Conservation (phyloP, 208 protist species). For the Leishmania aethiopica region DNA sequence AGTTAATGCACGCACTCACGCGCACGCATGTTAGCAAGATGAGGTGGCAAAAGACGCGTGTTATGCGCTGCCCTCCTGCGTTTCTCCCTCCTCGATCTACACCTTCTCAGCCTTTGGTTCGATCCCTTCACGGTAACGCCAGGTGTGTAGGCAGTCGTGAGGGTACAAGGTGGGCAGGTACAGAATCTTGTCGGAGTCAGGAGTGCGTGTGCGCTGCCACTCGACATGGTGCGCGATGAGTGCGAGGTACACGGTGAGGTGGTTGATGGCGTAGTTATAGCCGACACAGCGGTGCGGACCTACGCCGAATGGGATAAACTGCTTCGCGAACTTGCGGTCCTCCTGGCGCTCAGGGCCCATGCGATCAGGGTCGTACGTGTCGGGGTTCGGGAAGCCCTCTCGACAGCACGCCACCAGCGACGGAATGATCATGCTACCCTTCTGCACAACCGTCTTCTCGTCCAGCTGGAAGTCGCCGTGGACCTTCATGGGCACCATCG, state of each 20-base stretch:
- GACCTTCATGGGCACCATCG: constrained; percentile 86
- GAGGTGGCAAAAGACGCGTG: neutral
- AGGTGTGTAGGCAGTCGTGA: constrained; percentile 82
- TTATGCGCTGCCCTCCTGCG: neutral
- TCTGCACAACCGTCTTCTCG: constrained; percentile 82
- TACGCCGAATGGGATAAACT: constrained; percentile 93
- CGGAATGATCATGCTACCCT: constrained; percentile 92
- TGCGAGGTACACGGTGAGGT: constrained; percentile 90
- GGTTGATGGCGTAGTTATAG: constrained; percentile 95
- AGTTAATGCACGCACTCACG: too few relatives aligned
- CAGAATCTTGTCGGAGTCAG: constrained; percentile 89
- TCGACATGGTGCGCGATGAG: constrained; percentile 68
- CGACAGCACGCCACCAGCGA: constrained; percentile 90
- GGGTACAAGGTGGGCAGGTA: constrained; percentile 94
- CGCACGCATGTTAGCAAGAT: neutral
- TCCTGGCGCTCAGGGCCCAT: constrained; percentile 90
- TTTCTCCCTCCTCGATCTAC: neutral
- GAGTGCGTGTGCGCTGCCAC: constrained; percentile 83
- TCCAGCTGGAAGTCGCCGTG: constrained; percentile 81
- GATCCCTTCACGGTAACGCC: constrained; percentile 61
- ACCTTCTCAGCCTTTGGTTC: constrained; percentile 19
- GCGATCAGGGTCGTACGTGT: constrained; percentile 94
- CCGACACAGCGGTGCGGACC: constrained; percentile 94
- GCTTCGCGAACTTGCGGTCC: constrained; percentile 87
- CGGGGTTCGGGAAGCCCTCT: constrained; percentile 90